A percentile compares a stretch with the other conserved stretches of the same genome.
These are phyloP conservation scores for Mycosarcoma mackinlayi DNA, from an alignment of 1,284 basidiomycete genomes.

Conservation along the genomic window DNA sequence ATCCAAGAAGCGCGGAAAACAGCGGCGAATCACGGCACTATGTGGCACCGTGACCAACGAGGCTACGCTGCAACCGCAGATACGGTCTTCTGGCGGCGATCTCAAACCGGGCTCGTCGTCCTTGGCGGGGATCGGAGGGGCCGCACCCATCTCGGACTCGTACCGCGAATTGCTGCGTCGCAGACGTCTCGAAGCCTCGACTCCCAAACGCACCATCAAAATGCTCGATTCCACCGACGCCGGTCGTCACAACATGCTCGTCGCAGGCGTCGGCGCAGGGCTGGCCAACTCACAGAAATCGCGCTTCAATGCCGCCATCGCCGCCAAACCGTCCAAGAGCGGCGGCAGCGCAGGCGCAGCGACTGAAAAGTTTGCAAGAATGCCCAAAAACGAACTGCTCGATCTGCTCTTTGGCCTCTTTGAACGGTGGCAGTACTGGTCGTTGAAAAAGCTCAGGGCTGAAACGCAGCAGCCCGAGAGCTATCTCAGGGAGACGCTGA, in stretches of 20 bases:
- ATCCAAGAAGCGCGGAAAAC: constrained; percentile 29
- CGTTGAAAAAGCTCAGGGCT: constrained; percentile 81
- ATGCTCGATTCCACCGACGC: constrained; percentile 69
- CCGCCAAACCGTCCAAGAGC: constrained; percentile 12
- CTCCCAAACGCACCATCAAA: constrained; percentile 70
- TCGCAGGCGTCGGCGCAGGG: constrained; percentile 60
- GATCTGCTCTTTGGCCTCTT: constrained; percentile 86
- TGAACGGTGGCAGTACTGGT: constrained; percentile 82
- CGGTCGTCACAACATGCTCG: constrained; percentile 68
- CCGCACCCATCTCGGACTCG: constrained; percentile 64
- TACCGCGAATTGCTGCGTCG: constrained; percentile 70
- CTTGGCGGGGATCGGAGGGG: constrained; percentile 36
- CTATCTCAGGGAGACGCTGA: constrained; percentile 87
- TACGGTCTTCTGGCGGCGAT: constrained; percentile 25
- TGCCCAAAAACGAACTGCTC: constrained; percentile 87
- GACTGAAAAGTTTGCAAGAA: constrained; percentile 82
- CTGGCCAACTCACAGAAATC: constrained; percentile 34
- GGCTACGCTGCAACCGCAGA: constrained; percentile 60
- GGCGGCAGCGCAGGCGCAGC: not conserved
- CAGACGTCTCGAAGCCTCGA: constrained; percentile 69
- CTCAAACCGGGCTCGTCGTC: constrained; percentile 19
- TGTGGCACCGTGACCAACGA: constrained; percentile 64
- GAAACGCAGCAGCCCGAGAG: constrained; percentile 89
- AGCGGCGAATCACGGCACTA: constrained; percentile 43
- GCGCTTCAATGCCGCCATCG: constrained; percentile 45